These are phyloP conservation scores for Nigrograna mackinnonii DNA, from an alignment of 2,329 filamentous ascomycete species.

Conservation along the genomic window DNA sequence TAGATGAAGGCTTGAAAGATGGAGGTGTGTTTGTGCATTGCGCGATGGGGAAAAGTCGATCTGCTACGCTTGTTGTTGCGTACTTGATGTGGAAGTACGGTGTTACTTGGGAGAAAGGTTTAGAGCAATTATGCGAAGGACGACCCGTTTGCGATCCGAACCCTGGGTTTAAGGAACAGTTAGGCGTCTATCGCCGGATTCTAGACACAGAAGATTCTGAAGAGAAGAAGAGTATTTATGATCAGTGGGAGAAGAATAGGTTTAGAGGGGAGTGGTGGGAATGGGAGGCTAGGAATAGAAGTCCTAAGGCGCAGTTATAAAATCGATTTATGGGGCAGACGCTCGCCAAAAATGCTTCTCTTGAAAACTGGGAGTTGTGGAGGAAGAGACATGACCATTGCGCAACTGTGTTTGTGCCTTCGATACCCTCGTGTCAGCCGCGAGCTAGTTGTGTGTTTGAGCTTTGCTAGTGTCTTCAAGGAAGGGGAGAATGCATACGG, in stretches of 20 bases:
- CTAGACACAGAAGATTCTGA: constrained; percentile 19
- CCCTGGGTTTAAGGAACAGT: constrained; percentile 37
- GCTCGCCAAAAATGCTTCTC: too few relatives aligned
- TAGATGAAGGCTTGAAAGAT: constrained; percentile 22
- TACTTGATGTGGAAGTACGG: constrained; percentile 35
- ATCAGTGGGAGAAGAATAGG: constrained; percentile 33
- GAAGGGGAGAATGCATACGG: too few relatives aligned
- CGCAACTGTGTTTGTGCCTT: neutral
- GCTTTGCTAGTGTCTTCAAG: too few relatives aligned
- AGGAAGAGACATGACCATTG: neutral
- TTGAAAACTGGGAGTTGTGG: neutral
- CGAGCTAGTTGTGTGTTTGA: too few relatives aligned
- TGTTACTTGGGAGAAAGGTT: constrained; percentile 15
- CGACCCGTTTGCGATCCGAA: constrained; percentile 39
- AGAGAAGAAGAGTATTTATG: constrained; percentile 30
- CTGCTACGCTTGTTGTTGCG: constrained; percentile 34
- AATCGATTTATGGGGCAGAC: neutral
- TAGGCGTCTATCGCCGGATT: constrained; percentile 31
- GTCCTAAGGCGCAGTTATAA: constrained; percentile 5
- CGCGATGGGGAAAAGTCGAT: constrained; percentile 38
- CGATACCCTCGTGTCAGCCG: neutral
- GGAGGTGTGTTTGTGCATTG: constrained; percentile 37
- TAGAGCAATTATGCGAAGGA: constrained; percentile 35
- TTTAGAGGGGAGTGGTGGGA: constrained; percentile 42
- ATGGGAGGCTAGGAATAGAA: constrained; percentile 31